Conservation (phyloP, 345 rosid species). For the Syzygium aromaticum region DNA sequence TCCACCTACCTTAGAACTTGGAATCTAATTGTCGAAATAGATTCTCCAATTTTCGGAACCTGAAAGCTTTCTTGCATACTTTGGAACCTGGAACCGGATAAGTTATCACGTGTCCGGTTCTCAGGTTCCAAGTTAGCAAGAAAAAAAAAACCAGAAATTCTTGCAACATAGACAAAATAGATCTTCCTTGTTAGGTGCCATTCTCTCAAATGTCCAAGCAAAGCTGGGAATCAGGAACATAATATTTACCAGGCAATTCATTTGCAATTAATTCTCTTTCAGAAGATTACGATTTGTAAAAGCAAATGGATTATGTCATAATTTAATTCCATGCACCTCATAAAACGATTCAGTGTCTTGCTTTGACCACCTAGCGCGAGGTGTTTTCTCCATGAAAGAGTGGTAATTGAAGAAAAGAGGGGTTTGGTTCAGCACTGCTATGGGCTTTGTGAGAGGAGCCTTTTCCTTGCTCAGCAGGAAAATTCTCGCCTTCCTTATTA, state of each 20-base stretch:
- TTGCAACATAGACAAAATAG: not conserved
- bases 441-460: conserved; percentile 10
- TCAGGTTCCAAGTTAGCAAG: not conserved
- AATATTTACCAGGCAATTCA: not conserved
- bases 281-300: not conserved
- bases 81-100: no score
- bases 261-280: not conserved
- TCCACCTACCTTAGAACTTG: no score
- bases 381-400: conserved; percentile 51
- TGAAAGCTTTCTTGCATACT: no score
- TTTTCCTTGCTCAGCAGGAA: conserved; percentile 24
- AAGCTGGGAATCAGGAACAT: not conserved
- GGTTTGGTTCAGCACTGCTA: conserved; percentile 3
- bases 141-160: not conserved
- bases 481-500: conserved; percentile 36
- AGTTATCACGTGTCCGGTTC: no score
- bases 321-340: conserved; percentile 25
- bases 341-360: conserved; percentile 67
- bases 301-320: not conserved
- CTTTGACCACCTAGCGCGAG: conserved; percentile 64
- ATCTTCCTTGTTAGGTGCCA: not conserved
- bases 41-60: no score
- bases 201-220: not conserved
- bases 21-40: no score
- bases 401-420: conserved; percentile 41